phyloP scores from a whole-genome alignment of 768 basidiomycete genomes.

The Tricholoma furcatifolium region DNA sequence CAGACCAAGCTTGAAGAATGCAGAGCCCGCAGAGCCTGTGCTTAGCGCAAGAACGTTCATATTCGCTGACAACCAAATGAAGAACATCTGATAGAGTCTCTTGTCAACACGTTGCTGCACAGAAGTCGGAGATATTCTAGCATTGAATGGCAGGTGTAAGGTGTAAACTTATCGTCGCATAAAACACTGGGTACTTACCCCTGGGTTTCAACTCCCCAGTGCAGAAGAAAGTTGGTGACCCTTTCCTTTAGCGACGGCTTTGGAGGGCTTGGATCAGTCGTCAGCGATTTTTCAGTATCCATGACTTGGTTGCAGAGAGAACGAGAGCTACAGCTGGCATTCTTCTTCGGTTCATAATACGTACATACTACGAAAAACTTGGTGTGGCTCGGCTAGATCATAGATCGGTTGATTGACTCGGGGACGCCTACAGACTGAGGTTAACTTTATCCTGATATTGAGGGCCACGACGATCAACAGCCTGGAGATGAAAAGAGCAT shows the following conservation, averaged over 20 bases:
- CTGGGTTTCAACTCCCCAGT: constrained; percentile 33
- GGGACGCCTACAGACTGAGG: no score
- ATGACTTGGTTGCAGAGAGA: background rate
- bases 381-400: no score
- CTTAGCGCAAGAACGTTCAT: constrained; percentile 66
- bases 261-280: background rate
- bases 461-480: background rate
- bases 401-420: no score
- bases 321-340: background rate
- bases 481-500: background rate
- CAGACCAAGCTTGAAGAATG: constrained; percentile 53
- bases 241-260: constrained; percentile 3
- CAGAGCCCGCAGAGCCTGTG: constrained; percentile 59
- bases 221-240: constrained; percentile 21
- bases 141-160: background rate
- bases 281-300: background rate
- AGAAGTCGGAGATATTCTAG: constrained; percentile 54
- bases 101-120: constrained; percentile 50
- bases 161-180: background rate
- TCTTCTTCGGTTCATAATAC: no score
- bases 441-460: no score
- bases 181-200: constrained; percentile 20
- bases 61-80: constrained; percentile 71
- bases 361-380: no score
- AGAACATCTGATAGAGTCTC: constrained; percentile 65